Evolutionary conservation across 2,329 filamentous ascomycete genomes (phyloP), one percentile per base, ranked within the genome.

Genomic region (Penicillium sp.): DNA sequence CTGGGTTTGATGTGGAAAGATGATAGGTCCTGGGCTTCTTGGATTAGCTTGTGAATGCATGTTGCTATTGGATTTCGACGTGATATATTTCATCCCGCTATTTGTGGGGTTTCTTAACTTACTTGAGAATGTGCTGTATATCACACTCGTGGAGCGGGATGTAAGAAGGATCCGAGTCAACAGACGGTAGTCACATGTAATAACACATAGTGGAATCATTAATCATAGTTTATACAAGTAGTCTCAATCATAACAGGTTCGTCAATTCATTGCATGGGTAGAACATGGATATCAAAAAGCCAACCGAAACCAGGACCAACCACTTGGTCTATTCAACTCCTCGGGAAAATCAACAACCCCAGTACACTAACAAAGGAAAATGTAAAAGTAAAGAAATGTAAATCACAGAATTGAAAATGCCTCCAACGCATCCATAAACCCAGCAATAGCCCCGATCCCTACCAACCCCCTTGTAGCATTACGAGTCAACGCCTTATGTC

Each of bases 371-470:
- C 43, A 34, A 34, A 20, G 37, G 9, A 51, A 53, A 39, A 32
- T 14, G 18, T 22, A 18, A 24, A 45, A 38, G 11, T 5, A 43
- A 53, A 51, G 11, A 26, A 39, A 42, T 35, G 31, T 18, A 13
- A 32, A 52, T 55, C 44, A 63, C 3, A 63, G 37, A 38, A 65
- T 53, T 8, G 60, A 60, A 37, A 76, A 68, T 3, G 68, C 69
- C 50, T 75, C 73, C 42, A 76, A 54, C n/a, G 73, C 73, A 63
- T 74, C 70, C 60, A 76, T 63, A 52, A 75, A 74, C 11, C 72
- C 72, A 6, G 72, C 71, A 53, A 74, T 71, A 14, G 73, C 73
- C 16, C 71, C 70, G 22, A 70, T 69, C 3, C 72, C 74, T 7
- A 69, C 63, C 26, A 76, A 50, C 3, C 72, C 72, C 35, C 69